Conservation (phyloP, 2,329 filamentous ascomycete genomes). For the Penicillium decumbens region DNA sequence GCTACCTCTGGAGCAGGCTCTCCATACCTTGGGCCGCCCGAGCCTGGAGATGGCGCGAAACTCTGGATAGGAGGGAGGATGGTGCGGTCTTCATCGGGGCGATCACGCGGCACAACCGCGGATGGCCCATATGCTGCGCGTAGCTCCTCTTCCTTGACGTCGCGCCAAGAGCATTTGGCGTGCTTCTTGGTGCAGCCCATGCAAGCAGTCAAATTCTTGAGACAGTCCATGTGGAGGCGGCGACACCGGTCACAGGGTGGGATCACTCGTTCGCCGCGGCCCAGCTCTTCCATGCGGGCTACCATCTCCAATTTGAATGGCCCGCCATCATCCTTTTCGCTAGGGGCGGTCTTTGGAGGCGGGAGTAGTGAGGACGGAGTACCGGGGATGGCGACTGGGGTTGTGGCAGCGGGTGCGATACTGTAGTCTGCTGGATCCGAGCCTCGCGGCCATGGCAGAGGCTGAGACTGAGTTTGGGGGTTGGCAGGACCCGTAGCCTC, state of each 20-base stretch:
- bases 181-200: slow-evolving; percentile 87
- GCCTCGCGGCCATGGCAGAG: slow-evolving; percentile 30
- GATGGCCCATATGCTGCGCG: slow-evolving; percentile 23
- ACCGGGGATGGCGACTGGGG: slow-evolving; percentile 52
- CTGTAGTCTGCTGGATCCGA: slow-evolving; percentile 37
- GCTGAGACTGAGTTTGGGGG: slow-evolving; percentile 18
- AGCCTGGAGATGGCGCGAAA: slow-evolving; percentile 1
- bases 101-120: neutral
- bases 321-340: slow-evolving; percentile 54
- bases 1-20: slow-evolving; percentile 10
- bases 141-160: slow-evolving; percentile 69
- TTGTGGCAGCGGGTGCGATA: slow-evolving; percentile 40
- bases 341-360: slow-evolving; percentile 42
- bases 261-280: slow-evolving; percentile 68
- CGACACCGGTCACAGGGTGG: slow-evolving; percentile 82
- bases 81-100: neutral
- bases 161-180: slow-evolving; percentile 80
- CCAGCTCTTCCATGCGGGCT: slow-evolving; percentile 68
- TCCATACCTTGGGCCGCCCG: slow-evolving; percentile 3
- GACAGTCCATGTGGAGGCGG: slow-evolving; percentile 71
- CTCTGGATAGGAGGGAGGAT: neutral
- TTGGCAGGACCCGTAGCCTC: slow-evolving; percentile 25
- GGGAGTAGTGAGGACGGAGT: slow-evolving; percentile 52
- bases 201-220: slow-evolving; percentile 82
- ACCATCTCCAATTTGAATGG: slow-evolving; percentile 64